Conservation (phyloP, 192 early-diverging fungal species). For the Globomyces pollinis-pini region DNA sequence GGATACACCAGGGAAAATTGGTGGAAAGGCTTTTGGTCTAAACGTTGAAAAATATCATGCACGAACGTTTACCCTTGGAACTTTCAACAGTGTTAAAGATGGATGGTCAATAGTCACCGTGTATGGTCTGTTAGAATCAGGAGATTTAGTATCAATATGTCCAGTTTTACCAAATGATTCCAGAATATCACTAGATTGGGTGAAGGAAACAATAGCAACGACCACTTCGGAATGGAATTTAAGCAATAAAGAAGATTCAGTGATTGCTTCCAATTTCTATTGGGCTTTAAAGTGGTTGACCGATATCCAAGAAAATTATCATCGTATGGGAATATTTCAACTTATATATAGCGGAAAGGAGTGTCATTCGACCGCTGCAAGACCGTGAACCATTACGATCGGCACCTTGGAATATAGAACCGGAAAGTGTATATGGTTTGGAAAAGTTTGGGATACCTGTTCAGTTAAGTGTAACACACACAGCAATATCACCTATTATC, state of each 20-base stretch:
- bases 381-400: background rate
- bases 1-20: background rate
- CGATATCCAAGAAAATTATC: background rate
- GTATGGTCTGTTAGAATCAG: background rate
- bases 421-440: background rate
- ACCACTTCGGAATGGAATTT: background rate
- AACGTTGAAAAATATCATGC: conserved; percentile 6
- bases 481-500: background rate
- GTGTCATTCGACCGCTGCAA: background rate
- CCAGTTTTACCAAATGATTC: conserved; percentile 5
- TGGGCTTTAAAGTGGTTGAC: background rate
- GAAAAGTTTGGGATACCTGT: background rate
- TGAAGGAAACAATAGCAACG: background rate
- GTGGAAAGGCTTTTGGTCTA: conserved; percentile 1
- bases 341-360: background rate
- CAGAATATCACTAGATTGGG: background rate
- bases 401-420: background rate
- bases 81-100: background rate
- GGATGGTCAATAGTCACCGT: conserved; percentile 6
- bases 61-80: background rate
- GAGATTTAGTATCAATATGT: background rate
- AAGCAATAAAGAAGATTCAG: background rate
- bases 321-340: background rate
- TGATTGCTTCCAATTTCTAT: background rate
- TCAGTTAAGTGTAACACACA: background rate